These are phyloP conservation scores for Xerocomellus intermedius DNA, from an alignment of 768 basidiomycete genomes.

Conservation along the genomic window DNA sequence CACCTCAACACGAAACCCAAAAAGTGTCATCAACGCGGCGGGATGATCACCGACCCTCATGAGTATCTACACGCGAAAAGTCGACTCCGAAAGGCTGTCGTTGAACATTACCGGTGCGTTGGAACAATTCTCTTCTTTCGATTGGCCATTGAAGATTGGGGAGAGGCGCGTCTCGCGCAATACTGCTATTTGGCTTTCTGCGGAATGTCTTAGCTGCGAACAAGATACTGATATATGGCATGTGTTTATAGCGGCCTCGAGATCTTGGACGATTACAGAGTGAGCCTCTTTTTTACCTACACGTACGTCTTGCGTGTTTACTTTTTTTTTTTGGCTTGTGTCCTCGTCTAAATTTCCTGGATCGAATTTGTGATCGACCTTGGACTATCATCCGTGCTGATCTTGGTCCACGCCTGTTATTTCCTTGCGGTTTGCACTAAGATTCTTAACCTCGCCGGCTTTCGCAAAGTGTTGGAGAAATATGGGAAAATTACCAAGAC, in stretches of 20 bases:
- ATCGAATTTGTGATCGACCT: neutral
- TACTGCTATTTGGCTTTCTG: neutral
- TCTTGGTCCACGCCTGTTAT: neutral
- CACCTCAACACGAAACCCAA: neutral
- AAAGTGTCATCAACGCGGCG: neutral
- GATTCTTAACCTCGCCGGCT: constrained; percentile 88
- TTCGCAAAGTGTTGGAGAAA: constrained; percentile 83
- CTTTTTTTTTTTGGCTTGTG: neutral
- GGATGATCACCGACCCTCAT: constrained; percentile 50
- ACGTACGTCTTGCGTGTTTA: neutral
- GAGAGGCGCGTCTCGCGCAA: neutral
- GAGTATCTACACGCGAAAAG: constrained; percentile 82
- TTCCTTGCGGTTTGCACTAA: constrained; percentile 25
- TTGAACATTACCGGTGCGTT: constrained; percentile 37
- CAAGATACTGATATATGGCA: constrained; percentile 6
- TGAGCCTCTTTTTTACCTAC: constrained; percentile 24
- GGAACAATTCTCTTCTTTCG: neutral
- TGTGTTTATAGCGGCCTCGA: constrained; percentile 63
- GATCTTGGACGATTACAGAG: constrained; percentile 84
- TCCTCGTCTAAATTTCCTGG: neutral
- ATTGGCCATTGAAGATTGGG: neutral
- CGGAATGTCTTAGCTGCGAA: neutral
- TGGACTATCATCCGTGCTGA: neutral
- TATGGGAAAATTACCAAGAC: constrained; percentile 80
- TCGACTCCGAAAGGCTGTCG: constrained; percentile 75